Evolutionary conservation across 148 eudicot species (phyloP), one percentile per base, ranked within the genome.

Genomic region (Chenopodium formosanum): DNA sequence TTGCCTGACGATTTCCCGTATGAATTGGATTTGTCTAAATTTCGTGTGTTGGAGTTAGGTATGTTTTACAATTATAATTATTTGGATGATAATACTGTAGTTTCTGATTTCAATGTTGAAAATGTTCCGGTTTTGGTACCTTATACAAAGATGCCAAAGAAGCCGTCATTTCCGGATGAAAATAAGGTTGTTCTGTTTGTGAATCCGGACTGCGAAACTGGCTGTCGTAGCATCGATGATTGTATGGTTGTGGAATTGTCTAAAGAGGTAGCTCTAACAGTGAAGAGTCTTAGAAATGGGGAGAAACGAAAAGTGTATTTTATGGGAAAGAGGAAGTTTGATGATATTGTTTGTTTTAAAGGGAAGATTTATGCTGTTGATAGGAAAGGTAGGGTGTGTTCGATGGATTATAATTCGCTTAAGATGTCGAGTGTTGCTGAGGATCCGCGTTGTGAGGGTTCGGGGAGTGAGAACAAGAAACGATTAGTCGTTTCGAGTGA

Each of bases 331-430:
- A 53, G 60, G 60, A 66, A 29, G 23, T 72, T 22, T 29, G 82
- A 80, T 37, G 82, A 80, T 62, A 64, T 80, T 48, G 76, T 80
- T 7, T 25, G 53, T 40, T 72, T 71, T 37, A 44, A 73, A 13
- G 76, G 82, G 20, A 58, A 2, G 6, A 9, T 72, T 44, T 80
- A 56, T 25, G 70, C 70, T n/a, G 46, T 80, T 72, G 82, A 80
- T 72, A 76, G 82, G 14, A 71, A 58, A 71, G 82, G 82, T 52
- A 62, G 77, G 32, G 58, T 14, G 14, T 58, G 68, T 74, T 31
- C 9, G 8, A 40, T 72, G 76, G 25, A 17, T 9, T 22, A 27
- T 44, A n/a, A 58, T 4, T 10, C 7, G 3, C 7, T 14, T 5
- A 34, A 2, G 56, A 16, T 80, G 29, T 16, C 14, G 9, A 22